A percentile compares a stretch with the other conserved stretches of the same genome.
Evolutionary conservation across 78 protist genomes (phyloP).

Genomic region (Dictyostelium firmibasis): DNA sequence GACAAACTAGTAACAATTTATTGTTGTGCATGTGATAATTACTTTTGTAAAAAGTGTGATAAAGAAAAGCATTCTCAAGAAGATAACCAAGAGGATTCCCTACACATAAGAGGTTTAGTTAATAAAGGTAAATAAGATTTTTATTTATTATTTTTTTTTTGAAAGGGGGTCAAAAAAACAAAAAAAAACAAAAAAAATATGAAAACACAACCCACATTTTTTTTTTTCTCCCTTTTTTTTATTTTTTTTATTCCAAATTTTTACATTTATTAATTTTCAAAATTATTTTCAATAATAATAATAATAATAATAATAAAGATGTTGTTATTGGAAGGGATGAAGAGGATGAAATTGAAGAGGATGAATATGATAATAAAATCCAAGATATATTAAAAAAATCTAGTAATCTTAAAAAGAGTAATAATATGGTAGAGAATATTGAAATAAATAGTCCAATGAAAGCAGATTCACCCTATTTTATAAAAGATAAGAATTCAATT

Average conservation of each 20-base stretch:
- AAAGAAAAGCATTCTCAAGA: background rate
- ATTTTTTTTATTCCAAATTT: too few relatives aligned
- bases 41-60: constrained; percentile 53
- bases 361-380: background rate
- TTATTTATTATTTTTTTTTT: too few relatives aligned
- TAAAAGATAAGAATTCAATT: background rate
- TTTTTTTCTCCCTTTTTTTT: too few relatives aligned
- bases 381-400: background rate
- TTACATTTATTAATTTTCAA: too few relatives aligned
- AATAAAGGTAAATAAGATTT: background rate
- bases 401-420: background rate
- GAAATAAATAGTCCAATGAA: background rate
- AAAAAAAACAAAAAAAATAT: background rate
- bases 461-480: background rate
- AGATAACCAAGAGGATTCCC: background rate
- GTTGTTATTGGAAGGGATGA: background rate
- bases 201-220: background rate
- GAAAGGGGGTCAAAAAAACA: too few relatives aligned
- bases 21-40: constrained; percentile 48
- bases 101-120: constrained; percentile 33
- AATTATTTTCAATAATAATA: background rate
- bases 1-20: constrained; percentile 2
- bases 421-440: background rate
- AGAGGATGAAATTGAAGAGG: background rate
- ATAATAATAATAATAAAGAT: background rate